Conservation (phyloP, 495 filamentous ascomycete species). For the Diplogelasinospora grovesii region DNA sequence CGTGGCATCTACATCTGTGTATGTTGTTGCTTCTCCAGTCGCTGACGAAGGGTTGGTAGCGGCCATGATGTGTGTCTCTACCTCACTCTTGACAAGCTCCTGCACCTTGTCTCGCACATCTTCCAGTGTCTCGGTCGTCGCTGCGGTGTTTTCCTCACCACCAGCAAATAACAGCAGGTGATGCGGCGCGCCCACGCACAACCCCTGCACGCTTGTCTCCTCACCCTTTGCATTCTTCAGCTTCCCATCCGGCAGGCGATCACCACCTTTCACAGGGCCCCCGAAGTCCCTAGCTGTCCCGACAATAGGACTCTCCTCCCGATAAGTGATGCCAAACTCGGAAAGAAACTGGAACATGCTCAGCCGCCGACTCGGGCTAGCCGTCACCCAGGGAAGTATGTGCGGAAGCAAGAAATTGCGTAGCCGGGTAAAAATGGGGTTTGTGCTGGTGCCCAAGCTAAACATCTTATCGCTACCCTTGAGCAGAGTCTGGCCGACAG, state of each 20-base stretch:
- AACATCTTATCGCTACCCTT: slow-evolving; percentile 32
- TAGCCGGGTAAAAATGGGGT: slow-evolving; percentile 21
- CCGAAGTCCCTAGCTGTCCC: slow-evolving; percentile 19
- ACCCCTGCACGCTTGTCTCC: slow-evolving; percentile 20
- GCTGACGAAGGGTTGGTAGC: slow-evolving; percentile 1
- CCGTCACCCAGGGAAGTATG: slow-evolving; percentile 28
- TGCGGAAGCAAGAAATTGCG: slow-evolving; percentile 29
- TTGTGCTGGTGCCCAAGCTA: slow-evolving; percentile 26
- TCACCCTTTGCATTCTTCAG: background rate
- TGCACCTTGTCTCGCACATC: slow-evolving; percentile 11
- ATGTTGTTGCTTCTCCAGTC: too few species aligned
- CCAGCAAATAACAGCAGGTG: slow-evolving; percentile 35
- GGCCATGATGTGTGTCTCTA: slow-evolving; percentile 13
- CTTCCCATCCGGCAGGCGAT: slow-evolving; percentile 27
- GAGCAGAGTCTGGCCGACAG: slow-evolving; percentile 29
- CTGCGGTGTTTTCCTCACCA: background rate
- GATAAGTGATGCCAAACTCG: slow-evolving; percentile 34
- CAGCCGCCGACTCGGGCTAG: slow-evolving; percentile 9
- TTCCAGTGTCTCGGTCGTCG: slow-evolving; percentile 11
- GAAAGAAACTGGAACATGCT: slow-evolving; percentile 30
- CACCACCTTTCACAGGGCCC: slow-evolving; percentile 25
- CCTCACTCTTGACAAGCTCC: slow-evolving; percentile 5
- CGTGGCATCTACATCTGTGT: slow-evolving; percentile 22
- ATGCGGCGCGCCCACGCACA: slow-evolving; percentile 18
- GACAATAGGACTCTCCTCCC: slow-evolving; percentile 24